Evolutionary conservation across 1,139 yeast genomes (phyloP).

Genomic region (Pichia sp.): DNA sequence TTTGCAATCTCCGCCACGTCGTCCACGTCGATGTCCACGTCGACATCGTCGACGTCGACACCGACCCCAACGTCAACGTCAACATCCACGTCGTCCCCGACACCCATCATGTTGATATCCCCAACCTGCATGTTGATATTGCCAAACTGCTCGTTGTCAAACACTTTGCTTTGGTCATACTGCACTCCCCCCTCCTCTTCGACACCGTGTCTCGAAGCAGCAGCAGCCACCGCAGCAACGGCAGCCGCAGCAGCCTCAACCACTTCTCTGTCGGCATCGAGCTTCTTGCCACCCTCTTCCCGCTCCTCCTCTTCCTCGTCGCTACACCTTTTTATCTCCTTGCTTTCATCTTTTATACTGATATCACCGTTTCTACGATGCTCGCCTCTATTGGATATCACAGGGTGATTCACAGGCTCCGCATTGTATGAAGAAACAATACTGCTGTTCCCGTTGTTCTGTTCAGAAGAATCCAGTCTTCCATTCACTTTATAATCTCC

Average conservation of each 20-base stretch:
- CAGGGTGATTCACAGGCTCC: neutral
- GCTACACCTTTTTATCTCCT: neutral
- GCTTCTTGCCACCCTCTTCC: neutral
- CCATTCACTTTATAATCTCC: neutral
- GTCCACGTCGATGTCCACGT: conserved; percentile 13
- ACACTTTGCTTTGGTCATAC: neutral
- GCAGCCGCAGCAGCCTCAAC: conserved; percentile 17
- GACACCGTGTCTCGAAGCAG: neutral
- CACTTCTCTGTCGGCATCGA: conserved; percentile 8
- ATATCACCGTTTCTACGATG: neutral
- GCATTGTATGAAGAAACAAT: neutral
- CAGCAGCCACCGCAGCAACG: conserved; percentile 16
- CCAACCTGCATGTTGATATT: conserved; percentile 3
- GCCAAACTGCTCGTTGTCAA: conserved; percentile 5
- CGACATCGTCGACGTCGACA: conserved; percentile 18
- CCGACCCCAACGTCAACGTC: conserved; percentile 10
- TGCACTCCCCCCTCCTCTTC: conserved; percentile 1
- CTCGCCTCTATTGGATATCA: neutral
- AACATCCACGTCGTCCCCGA: neutral
- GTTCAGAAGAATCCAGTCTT: neutral
- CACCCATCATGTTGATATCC: conserved; percentile 7
- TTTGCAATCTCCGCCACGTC: conserved; percentile 21
- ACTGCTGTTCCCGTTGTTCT: neutral
- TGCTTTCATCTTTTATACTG: neutral
- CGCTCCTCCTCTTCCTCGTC: neutral